Evolutionary conservation across 163 green algal genomes (phyloP).

Genomic region (Chloromonas sp.): DNA sequence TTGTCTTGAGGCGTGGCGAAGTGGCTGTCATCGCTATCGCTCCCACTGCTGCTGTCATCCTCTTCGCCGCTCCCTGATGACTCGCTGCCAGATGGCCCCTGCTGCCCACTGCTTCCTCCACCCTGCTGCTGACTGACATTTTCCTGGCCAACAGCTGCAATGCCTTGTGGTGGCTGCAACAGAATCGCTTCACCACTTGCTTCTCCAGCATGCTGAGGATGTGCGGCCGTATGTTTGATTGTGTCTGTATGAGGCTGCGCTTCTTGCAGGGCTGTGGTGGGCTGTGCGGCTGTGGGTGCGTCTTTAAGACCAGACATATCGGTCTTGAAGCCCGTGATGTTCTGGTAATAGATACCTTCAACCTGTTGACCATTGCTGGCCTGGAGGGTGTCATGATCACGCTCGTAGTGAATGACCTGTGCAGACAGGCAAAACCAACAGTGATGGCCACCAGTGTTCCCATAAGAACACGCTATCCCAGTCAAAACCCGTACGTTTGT

Average conservation of each 20-base stretch:
- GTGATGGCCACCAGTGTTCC: not conserved
- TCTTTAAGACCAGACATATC: not conserved
- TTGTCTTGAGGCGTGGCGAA: conserved; percentile 25
- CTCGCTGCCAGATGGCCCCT: not conserved
- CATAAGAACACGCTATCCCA: not conserved
- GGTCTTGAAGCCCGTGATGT: not conserved
- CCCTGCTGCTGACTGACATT: conserved; percentile 6
- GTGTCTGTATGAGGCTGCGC: too few relatives aligned
- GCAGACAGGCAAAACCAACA: not conserved
- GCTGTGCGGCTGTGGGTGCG: not conserved
- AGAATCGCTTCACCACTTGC: too few relatives aligned
- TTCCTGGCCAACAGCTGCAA: not conserved
- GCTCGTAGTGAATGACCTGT: conserved; percentile 66
- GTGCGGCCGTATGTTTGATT: too few relatives aligned
- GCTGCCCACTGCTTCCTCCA: not conserved
- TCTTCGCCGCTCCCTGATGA: conserved; percentile 20
- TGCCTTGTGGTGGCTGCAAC: not conserved
- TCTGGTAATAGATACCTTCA: conserved; percentile 90
- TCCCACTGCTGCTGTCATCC: conserved; percentile 2
- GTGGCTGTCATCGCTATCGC: conserved; percentile 18
- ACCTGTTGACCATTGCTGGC: conserved; percentile 13
- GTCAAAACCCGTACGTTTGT: not conserved
- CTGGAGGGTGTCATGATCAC: conserved; percentile 66
- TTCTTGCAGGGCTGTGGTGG: too few relatives aligned
- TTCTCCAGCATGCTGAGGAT: too few relatives aligned